Percentiles rank a stretch among this genome's conserved stretches.
Conservation (phyloP, 2,329 filamentous ascomycete genomes). For the Sordariomycetes sp. region DNA sequence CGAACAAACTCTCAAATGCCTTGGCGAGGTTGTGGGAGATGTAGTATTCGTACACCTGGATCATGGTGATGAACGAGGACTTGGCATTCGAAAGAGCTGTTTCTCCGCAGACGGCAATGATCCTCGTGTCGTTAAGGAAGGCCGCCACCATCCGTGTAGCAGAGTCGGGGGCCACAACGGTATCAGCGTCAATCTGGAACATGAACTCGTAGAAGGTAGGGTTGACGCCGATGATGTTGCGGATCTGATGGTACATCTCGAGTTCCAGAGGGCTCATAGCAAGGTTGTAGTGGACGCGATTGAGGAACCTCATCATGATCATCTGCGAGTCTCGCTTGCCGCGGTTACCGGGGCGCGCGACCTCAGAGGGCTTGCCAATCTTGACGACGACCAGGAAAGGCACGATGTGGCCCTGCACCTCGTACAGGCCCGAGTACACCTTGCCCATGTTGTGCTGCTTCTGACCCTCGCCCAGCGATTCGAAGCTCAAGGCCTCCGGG, state of each 20-base stretch:
- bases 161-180: conserved; percentile 80
- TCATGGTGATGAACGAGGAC: conserved; percentile 92
- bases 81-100: conserved; percentile 90
- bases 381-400: conserved; percentile 96
- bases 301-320: conserved; percentile 97
- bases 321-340: conserved; percentile 99
- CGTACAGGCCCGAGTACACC: conserved; percentile 93
- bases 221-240: conserved; percentile 97
- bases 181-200: conserved; percentile 95
- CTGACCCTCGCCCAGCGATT: conserved; percentile 87
- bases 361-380: conserved; percentile 94
- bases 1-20: conserved; percentile 94
- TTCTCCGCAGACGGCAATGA: conserved; percentile 94
- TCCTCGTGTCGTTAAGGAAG: conserved; percentile 81
- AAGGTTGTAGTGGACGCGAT: conserved; percentile 95
- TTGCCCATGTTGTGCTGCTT: conserved; percentile 99
- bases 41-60: conserved; percentile 99
- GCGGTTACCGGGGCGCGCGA: conserved; percentile 88
- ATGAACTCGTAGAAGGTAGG: conserved; percentile 97
- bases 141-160: conserved; percentile 85
- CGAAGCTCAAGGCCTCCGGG: conserved; percentile 91
- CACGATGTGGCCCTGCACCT: conserved; percentile 95
- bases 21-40: conserved; percentile 97
- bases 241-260: conserved; percentile 97
- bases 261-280: conserved; percentile 94